Evolutionary conservation across 345 rosid genomes (phyloP).

Genomic region (Melaleuca quinquenervia): DNA sequence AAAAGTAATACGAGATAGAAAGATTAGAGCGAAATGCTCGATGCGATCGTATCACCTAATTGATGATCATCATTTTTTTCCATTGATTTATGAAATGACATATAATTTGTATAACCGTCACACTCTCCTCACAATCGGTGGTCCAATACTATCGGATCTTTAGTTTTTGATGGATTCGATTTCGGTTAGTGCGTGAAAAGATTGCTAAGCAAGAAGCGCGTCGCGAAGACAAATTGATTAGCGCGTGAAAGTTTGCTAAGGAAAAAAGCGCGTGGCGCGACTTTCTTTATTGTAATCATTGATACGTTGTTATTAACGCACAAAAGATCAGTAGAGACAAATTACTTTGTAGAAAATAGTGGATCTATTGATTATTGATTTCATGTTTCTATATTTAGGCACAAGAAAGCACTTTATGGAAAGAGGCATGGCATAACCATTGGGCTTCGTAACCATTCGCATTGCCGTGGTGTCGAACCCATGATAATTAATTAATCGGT

Average conservation of each 20-base stretch:
- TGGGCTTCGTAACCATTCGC: not conserved
- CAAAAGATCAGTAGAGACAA: too few relatives aligned
- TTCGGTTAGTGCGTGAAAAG: not conserved
- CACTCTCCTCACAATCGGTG: accelerated
- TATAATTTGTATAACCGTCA: not conserved
- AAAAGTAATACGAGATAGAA: not conserved
- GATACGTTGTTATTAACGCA: not conserved
- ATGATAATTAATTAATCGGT: not conserved
- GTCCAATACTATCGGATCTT: accelerated
- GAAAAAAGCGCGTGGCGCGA: not conserved
- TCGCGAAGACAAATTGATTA: not conserved
- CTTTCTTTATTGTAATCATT: not conserved
- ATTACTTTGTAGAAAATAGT: too few relatives aligned
- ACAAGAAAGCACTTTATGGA: not conserved
- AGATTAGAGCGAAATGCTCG: not conserved
- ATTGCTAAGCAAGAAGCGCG: not conserved
- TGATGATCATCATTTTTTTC: not conserved
- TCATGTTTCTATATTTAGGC: not conserved
- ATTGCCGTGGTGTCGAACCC: not conserved
- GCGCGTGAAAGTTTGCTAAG: not conserved
- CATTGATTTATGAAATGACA: not conserved
- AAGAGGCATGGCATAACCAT: not conserved
- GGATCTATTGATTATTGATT: not conserved
- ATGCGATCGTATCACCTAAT: accelerated
- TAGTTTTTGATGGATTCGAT: accelerated